A percentile compares a stretch with the other conserved stretches of the same genome.
These are phyloP conservation scores for Phytophthora pinifolia DNA, from an alignment of 352 stramenopile genomes.

Conservation along the genomic window DNA sequence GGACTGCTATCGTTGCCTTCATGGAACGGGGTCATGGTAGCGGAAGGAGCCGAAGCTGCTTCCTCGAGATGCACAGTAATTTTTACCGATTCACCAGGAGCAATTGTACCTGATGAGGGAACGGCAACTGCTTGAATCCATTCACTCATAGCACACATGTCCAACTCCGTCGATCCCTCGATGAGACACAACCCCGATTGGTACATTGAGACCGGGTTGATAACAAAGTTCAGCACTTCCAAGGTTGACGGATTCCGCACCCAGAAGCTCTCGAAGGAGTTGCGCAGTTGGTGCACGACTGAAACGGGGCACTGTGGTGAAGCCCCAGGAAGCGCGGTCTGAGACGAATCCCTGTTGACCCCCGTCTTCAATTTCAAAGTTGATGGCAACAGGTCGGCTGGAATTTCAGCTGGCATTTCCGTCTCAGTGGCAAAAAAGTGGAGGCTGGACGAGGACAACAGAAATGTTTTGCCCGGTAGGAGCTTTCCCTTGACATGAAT, in stretches of 20 bases:
- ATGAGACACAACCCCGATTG: slow-evolving; percentile 66
- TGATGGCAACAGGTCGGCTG: slow-evolving; percentile 41
- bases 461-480: slow-evolving; percentile 79
- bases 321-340: slow-evolving; percentile 23
- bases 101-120: slow-evolving; percentile 71
- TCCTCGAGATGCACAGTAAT: slow-evolving; percentile 82
- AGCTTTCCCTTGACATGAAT: slow-evolving; percentile 75
- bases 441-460: slow-evolving; percentile 73
- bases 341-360: slow-evolving; percentile 33
- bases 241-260: slow-evolving; percentile 74
- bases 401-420: slow-evolving; percentile 54
- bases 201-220: slow-evolving; percentile 68
- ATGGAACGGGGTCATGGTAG: slow-evolving; percentile 20
- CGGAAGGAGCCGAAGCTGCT: slow-evolving; percentile 29
- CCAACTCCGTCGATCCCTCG: slow-evolving; percentile 46
- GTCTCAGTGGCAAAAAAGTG: slow-evolving; percentile 77
- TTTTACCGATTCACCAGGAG: slow-evolving; percentile 73
- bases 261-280: slow-evolving; percentile 74
- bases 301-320: slow-evolving; percentile 24
- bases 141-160: slow-evolving; percentile 80
- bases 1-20: slow-evolving; percentile 34
- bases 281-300: slow-evolving; percentile 67
- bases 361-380: slow-evolving; percentile 48
- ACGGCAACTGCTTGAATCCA: slow-evolving; percentile 73
- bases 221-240: slow-evolving; percentile 72